Evolutionary conservation across 257 asterid species (phyloP).

Genomic region (Datura wrightii): DNA sequence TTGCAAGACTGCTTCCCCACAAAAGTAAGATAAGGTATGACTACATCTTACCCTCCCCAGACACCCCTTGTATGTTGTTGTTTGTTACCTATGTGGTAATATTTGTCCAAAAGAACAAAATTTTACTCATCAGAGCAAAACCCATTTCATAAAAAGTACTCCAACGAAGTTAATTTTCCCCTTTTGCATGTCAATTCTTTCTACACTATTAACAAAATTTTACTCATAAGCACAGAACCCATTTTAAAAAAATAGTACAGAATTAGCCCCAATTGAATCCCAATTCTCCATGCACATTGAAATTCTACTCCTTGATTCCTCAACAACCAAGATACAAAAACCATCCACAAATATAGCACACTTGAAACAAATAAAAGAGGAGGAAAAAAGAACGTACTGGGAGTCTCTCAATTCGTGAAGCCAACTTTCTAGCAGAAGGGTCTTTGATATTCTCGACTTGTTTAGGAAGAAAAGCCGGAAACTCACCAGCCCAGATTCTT

Average conservation of each 20-base stretch:
- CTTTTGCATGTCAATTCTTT: not conserved
- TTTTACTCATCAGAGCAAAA: not conserved
- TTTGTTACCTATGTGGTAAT: not conserved
- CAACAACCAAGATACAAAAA: not conserved
- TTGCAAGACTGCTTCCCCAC: not conserved
- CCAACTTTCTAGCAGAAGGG: slow-evolving; percentile 69
- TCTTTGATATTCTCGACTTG: slow-evolving; percentile 62
- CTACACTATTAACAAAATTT: not conserved
- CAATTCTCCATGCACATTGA: not conserved
- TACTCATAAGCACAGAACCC: not conserved
- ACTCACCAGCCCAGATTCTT: slow-evolving; percentile 47
- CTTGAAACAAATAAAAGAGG: not conserved
- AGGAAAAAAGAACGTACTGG: slow-evolving; percentile 49
- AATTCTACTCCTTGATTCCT: not conserved
- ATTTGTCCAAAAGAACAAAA: not conserved
- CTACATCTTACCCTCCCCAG: too few relatives aligned
- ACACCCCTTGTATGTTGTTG: too few relatives aligned
- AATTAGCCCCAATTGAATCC: not conserved
- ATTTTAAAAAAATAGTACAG: not conserved
- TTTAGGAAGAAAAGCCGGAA: slow-evolving; percentile 52
- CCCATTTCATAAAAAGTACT: not conserved
- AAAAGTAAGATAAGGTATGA: too few relatives aligned
- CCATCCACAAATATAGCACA: not conserved
- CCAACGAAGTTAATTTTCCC: not conserved
- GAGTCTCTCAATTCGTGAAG: slow-evolving; percentile 66